Conservation (phyloP, 73 alveolate genomes). For the Blepharisma stoltei region DNA sequence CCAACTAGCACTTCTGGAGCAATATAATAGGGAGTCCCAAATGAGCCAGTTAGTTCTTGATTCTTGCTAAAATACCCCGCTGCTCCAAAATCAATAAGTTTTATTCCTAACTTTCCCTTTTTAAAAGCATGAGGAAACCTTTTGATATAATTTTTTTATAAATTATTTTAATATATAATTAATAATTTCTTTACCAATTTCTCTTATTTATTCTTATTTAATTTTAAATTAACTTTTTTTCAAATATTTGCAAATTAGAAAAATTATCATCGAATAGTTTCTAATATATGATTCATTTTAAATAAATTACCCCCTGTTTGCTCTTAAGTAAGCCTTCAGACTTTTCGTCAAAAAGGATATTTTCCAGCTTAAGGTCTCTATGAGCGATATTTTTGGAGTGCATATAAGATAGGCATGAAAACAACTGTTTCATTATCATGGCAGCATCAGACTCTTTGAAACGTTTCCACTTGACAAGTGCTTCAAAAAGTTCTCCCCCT, state of each 20-base stretch:
- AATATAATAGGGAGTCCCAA: conserved; percentile 19
- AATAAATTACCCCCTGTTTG: conserved; percentile 50
- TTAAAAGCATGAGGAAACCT: no score
- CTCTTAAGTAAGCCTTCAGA: conserved; percentile 44
- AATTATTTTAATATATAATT: no score
- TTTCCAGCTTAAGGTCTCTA: conserved; percentile 87
- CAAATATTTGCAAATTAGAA: no score
- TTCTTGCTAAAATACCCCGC: neutral
- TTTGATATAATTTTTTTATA: no score
- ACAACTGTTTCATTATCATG: conserved; percentile 24
- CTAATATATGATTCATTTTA: neutral
- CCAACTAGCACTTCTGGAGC: conserved; percentile 32
- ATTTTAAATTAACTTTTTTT: no score
- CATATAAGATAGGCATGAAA: conserved; percentile 56
- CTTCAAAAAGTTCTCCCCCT: conserved; percentile 31
- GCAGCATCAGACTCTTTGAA: neutral
- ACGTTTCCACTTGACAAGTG: neutral
- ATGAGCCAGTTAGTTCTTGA: neutral
- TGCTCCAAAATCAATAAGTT: neutral
- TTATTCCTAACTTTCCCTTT: no score
- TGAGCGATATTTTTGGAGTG: conserved; percentile 62
- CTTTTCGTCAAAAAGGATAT: conserved; percentile 73
- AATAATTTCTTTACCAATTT: no score
- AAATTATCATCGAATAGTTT: no score
- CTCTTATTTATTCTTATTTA: no score